Evolutionary conservation across 345 rosid species (phyloP), one percentile per base, ranked within the genome.

Genomic region (Melaleuca alternifolia): DNA sequence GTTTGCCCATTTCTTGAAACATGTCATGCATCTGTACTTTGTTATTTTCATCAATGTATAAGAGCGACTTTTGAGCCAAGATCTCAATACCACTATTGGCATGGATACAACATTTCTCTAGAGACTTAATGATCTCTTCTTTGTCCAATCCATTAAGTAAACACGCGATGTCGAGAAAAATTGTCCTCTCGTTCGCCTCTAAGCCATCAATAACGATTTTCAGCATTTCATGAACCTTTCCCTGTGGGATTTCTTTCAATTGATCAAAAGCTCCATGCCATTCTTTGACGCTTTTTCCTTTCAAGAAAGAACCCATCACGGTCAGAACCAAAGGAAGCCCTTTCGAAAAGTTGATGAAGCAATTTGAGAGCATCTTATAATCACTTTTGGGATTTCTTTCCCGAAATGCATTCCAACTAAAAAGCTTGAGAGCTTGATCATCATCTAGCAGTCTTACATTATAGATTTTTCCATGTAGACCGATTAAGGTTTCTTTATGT

Each of bases 161-260:
- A 59, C 71, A 59, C 0, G 18, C 9, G 2, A 59, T 59, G 33
- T 59, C 33, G 1, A 59, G 71, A 59, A 59, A 59, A 59, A 59
- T n/a, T 0, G 1, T 59, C 18, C 71, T 59, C 33, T n/a, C 71
- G 11, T 59, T 59, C 3, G 16, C 71, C 2, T 59, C 33, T 6
- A 59, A 59, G 71, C 33, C 71, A 59, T 59, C 15, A 13, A 59
- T 59, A 1, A 59, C 71, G 26, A 59, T 59, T 59, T 59, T 59
- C 18, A 59, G 9, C 6, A n/a, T 59, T 12, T 1, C 71, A 59
- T 59, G 71, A 59, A 0, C 33, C 33, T 59, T n/a, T 59, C 71
- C 18, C 0, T 0, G 0, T 26, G 33, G 16, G 71, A 59, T 6
- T 12, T 26, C 71, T 12, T 59, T 59, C 0, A 1, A 0, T n/a